Conservation (phyloP, 768 basidiomycete species). For the Hericium rajendrae region DNA sequence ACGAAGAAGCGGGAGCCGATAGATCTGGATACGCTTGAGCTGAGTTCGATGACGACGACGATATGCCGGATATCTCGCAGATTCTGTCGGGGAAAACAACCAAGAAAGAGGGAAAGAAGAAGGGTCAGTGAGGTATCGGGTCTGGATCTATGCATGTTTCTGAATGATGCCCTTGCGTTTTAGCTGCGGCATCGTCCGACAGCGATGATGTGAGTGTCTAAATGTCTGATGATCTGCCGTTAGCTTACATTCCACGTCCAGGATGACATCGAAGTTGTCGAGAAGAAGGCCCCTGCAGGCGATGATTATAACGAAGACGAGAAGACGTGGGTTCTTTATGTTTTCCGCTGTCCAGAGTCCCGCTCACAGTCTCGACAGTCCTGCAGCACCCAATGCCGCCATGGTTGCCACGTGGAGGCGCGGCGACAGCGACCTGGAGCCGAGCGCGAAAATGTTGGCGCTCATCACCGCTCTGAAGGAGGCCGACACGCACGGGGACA, state of each 20-base stretch:
- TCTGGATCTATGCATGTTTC: background rate
- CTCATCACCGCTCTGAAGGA: slow-evolving; percentile 47
- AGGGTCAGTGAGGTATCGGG: background rate
- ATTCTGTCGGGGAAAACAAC: slow-evolving; percentile 21
- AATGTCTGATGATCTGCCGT: background rate
- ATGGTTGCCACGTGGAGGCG: slow-evolving; percentile 46
- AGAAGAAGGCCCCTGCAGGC: background rate
- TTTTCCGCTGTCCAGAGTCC: too few species aligned
- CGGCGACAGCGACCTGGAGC: slow-evolving; percentile 52
- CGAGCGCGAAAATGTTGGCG: slow-evolving; percentile 59
- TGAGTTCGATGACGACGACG: slow-evolving; percentile 29
- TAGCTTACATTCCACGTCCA: background rate
- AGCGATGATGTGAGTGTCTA: background rate
- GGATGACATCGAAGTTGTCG: background rate
- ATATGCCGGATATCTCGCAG: slow-evolving; percentile 38
- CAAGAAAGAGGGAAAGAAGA: slow-evolving; percentile 4
- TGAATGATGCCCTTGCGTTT: background rate
- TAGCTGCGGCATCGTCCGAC: background rate
- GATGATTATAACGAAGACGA: background rate
- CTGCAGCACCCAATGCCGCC: slow-evolving; percentile 4
- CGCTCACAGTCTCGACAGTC: too few species aligned
- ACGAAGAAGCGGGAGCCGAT: slow-evolving; percentile 3
- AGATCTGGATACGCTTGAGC: slow-evolving; percentile 10
- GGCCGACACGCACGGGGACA: slow-evolving; percentile 53
- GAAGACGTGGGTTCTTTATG: background rate